Evolutionary conservation across 2,329 filamentous ascomycete species (phyloP).

Genomic region (Venturia pyrina): DNA sequence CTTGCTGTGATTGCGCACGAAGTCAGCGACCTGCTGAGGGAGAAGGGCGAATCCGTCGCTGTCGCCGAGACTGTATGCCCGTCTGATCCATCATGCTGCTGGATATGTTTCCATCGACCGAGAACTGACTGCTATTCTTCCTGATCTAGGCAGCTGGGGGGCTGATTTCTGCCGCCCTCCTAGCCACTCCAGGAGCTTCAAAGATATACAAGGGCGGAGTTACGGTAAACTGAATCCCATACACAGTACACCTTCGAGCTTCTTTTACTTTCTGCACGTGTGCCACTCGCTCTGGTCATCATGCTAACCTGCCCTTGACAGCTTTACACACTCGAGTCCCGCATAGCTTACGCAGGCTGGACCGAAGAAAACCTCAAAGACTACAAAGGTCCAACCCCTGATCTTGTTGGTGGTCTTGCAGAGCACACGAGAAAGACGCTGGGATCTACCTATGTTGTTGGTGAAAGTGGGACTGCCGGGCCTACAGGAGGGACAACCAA

Average conservation of each 20-base stretch:
- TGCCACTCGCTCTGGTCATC: not conserved
- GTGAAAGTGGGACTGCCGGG: slow-evolving; percentile 54
- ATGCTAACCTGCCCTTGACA: slow-evolving; percentile 8
- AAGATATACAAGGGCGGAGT: slow-evolving; percentile 52
- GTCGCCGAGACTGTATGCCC: slow-evolving; percentile 48
- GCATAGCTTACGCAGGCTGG: slow-evolving; percentile 52
- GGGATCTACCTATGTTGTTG: slow-evolving; percentile 46
- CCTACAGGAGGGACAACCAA: slow-evolving; percentile 47
- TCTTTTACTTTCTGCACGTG: too few relatives aligned
- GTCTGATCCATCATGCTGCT: too few relatives aligned
- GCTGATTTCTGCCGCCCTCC: slow-evolving; percentile 48
- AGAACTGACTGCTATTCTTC: not conserved
- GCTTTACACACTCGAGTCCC: slow-evolving; percentile 49
- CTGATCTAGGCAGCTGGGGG: slow-evolving; percentile 46
- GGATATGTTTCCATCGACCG: too few relatives aligned
- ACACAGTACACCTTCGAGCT: too few relatives aligned
- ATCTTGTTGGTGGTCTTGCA: slow-evolving; percentile 47
- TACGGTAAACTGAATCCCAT: slow-evolving; percentile 28
- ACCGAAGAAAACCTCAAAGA: slow-evolving; percentile 39
- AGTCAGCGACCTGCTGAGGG: slow-evolving; percentile 43
- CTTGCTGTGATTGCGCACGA: slow-evolving; percentile 37
- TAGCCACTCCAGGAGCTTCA: slow-evolving; percentile 49
- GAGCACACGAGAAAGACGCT: slow-evolving; percentile 46
- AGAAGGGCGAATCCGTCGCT: slow-evolving; percentile 46
- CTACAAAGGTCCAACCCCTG: slow-evolving; percentile 51